A percentile compares a stretch with the other conserved stretches of the same genome.
These are phyloP conservation scores for Metschnikowia matae DNA, from an alignment of 805 yeast genomes.

Conservation along the genomic window DNA sequence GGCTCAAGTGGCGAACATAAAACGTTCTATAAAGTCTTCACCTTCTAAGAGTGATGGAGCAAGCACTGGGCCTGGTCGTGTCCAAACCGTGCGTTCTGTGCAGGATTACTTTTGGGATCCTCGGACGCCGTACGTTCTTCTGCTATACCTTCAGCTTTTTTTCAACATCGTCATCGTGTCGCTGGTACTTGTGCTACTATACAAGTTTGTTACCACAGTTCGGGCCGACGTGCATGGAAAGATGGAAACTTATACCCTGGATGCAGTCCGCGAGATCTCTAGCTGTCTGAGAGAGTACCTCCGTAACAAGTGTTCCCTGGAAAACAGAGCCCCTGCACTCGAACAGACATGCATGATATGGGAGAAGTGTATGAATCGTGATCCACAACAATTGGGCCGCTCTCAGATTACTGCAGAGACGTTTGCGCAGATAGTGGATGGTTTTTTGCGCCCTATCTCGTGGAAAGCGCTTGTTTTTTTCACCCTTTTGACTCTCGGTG, in stretches of 20 bases:
- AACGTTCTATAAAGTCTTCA: neutral
- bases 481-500: constrained; percentile 44
- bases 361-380: constrained; percentile 79
- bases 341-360: constrained; percentile 67
- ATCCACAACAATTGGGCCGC: constrained; percentile 63
- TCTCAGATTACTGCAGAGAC: constrained; percentile 77
- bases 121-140: constrained; percentile 50
- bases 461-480: constrained; percentile 61
- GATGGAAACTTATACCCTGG: constrained; percentile 57
- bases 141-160: constrained; percentile 59
- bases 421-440: constrained; percentile 75
- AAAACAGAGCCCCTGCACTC: constrained; percentile 65
- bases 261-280: constrained; percentile 60
- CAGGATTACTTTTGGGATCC: constrained; percentile 32
- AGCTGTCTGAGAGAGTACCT: constrained; percentile 66
- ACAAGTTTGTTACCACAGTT: constrained; percentile 51
- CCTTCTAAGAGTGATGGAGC: neutral
- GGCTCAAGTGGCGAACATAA: neutral
- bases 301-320: constrained; percentile 67
- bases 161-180: constrained; percentile 53
- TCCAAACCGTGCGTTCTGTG: neutral
- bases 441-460: constrained; percentile 67
- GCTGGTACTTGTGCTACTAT: constrained; percentile 48
- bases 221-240: constrained; percentile 67
- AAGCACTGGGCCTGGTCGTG: neutral